These are phyloP conservation scores for Orychophragmus violaceus DNA, from an alignment of 345 rosid species.

Conservation along the genomic window DNA sequence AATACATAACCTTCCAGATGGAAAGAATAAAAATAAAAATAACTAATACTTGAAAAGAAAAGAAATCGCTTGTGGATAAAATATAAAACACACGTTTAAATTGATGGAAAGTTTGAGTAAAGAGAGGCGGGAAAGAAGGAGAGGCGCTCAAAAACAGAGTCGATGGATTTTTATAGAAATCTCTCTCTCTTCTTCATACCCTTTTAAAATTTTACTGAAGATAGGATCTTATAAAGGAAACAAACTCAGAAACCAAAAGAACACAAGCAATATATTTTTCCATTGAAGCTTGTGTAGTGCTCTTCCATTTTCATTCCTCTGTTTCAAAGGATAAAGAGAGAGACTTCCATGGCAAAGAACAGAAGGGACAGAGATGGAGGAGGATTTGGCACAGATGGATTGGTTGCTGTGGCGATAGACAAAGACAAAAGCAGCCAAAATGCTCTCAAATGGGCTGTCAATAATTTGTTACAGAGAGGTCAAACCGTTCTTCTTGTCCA, in stretches of 20 bases:
- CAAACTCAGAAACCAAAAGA: constrained; percentile 2
- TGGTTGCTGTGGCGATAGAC: constrained; percentile 83
- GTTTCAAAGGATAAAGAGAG: too few relatives aligned
- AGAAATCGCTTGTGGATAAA: not conserved
- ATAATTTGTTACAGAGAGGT: constrained; percentile 56
- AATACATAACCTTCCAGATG: too few relatives aligned
- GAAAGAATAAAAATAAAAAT: too few relatives aligned
- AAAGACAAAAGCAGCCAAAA: constrained; percentile 72
- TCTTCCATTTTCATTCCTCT: too few relatives aligned
- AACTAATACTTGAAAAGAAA: too few relatives aligned
- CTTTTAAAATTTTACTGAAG: not conserved
- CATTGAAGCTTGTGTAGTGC: constrained; percentile 4
- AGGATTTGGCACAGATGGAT: constrained; percentile 39
- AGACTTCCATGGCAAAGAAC: constrained; percentile 44
- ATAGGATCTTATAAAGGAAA: not conserved
- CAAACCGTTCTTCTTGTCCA: constrained; percentile 69
- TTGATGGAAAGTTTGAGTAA: not conserved
- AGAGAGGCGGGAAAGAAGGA: constrained; percentile 27
- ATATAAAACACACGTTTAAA: not conserved
- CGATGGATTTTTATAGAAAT: constrained; percentile 7
- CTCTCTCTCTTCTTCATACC: not conserved
- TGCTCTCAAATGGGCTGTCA: constrained; percentile 84
- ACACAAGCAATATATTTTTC: not conserved
- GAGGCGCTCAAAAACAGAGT: constrained; percentile 16
- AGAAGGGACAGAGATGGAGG: constrained; percentile 38